phyloP scores from a whole-genome alignment of 2,329 filamentous ascomycete genomes.

The Rosellinia necatrix region DNA sequence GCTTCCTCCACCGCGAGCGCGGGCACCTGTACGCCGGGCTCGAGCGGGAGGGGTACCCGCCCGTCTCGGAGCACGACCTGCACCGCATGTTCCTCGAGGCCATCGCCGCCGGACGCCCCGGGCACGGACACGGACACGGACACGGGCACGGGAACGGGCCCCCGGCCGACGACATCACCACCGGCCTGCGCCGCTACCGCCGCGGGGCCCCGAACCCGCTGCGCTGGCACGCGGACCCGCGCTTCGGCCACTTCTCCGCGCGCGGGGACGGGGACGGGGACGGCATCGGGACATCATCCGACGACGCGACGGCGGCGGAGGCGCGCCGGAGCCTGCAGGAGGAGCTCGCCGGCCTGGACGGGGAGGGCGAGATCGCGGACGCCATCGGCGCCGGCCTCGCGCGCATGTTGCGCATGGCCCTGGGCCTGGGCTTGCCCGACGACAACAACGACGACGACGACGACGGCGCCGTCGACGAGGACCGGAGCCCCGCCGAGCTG shows the following conservation, averaged over 20 bases:
- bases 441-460: too few species aligned
- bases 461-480: slow-evolving; percentile 35
- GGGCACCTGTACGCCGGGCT: slow-evolving; percentile 46
- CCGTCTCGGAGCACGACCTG: slow-evolving; percentile 55
- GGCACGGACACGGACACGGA: neutral
- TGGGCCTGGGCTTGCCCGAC: slow-evolving; percentile 38
- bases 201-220: slow-evolving; percentile 39
- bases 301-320: neutral
- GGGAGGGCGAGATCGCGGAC: slow-evolving; percentile 31
- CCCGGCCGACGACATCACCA: slow-evolving; percentile 49
- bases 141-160: too few species aligned
- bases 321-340: slow-evolving; percentile 37
- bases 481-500: slow-evolving; percentile 43
- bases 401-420: slow-evolving; percentile 37
- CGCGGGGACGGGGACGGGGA: slow-evolving; percentile 26
- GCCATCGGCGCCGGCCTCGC: slow-evolving; percentile 39
- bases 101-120: slow-evolving; percentile 48
- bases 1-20: slow-evolving; percentile 49
- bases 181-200: slow-evolving; percentile 47
- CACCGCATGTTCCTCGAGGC: slow-evolving; percentile 59
- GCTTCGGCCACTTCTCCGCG: slow-evolving; percentile 47
- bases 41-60: slow-evolving; percentile 50
- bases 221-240: slow-evolving; percentile 50
- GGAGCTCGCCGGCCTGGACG: slow-evolving; percentile 32
- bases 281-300: too few species aligned